phyloP scores from a whole-genome alignment of 805 yeast species.

The Komagataella pseudopastoris region DNA sequence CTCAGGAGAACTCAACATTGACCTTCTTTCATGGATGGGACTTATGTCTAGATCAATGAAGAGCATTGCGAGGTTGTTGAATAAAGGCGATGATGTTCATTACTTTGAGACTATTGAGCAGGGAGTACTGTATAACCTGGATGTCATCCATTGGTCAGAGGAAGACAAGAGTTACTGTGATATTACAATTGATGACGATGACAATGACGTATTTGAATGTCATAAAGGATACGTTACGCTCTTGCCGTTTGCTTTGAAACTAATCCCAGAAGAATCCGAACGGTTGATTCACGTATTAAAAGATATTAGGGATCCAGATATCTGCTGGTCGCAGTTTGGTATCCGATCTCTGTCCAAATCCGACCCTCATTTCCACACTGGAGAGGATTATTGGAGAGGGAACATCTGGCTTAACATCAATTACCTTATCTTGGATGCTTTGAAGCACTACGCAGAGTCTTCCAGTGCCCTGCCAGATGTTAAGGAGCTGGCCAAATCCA shows the following conservation, averaged over 20 bases:
- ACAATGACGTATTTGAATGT: constrained; percentile 57
- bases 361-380: constrained; percentile 55
- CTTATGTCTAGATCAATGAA: constrained; percentile 79
- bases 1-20: constrained; percentile 82
- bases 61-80: constrained; percentile 53
- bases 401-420: constrained; percentile 90
- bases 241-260: constrained; percentile 69
- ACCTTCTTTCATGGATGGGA: constrained; percentile 85
- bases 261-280: constrained; percentile 35
- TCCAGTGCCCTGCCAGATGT: constrained; percentile 19
- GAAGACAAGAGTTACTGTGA: constrained; percentile 66
- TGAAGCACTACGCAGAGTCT: constrained; percentile 35
- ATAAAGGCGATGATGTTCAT: constrained; percentile 41
- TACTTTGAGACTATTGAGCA: constrained; percentile 37
- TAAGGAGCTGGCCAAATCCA: constrained; percentile 23
- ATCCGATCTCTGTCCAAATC: constrained; percentile 64
- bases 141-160: constrained; percentile 70
- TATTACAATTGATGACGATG: constrained; percentile 60
- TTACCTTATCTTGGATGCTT: constrained; percentile 62
- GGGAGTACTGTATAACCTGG: constrained; percentile 50
- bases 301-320: constrained; percentile 52
- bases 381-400: constrained; percentile 93
- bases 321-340: constrained; percentile 70
- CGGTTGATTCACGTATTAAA: constrained; percentile 40
- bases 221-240: constrained; percentile 81